Evolutionary conservation across 768 basidiomycete species (phyloP).

Genomic region (Suillus sp.): DNA sequence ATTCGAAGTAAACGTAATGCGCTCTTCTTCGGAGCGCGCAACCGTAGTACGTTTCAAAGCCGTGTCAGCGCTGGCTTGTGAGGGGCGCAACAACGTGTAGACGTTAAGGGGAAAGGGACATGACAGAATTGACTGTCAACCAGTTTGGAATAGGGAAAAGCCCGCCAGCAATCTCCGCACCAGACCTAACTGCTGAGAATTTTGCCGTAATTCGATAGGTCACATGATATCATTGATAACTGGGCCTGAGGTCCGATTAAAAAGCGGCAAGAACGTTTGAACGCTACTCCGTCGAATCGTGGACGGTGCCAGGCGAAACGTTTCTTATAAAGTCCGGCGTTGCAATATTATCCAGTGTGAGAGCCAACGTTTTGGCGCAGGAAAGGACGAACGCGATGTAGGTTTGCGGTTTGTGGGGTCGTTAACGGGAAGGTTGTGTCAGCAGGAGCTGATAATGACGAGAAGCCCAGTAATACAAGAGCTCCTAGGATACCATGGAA

Average conservation of each 20-base stretch:
- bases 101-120: not conserved
- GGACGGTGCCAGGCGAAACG: not conserved
- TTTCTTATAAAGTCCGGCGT: not conserved
- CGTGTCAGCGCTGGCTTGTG: not conserved
- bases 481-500: not conserved
- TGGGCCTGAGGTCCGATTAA: not conserved
- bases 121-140: not conserved
- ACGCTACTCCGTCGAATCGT: not conserved
- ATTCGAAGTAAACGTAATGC: not conserved
- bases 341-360: not conserved
- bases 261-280: not conserved
- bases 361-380: not conserved
- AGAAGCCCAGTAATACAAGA: not conserved
- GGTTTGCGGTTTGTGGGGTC: not conserved
- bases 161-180: not conserved
- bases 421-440: not conserved
- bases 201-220: not conserved
- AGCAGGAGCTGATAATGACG: not conserved
- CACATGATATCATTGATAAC: not conserved
- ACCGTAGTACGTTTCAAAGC: not conserved
- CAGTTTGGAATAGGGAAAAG: slow-evolving; percentile 1
- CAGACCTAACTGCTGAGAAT: not conserved
- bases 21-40: not conserved
- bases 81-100: not conserved
- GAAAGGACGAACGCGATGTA: not conserved